A percentile compares a stretch with the other conserved stretches of the same genome.
Evolutionary conservation across 2,329 filamentous ascomycete species (phyloP).

Genomic region (Ophiostoma tasmaniense): DNA sequence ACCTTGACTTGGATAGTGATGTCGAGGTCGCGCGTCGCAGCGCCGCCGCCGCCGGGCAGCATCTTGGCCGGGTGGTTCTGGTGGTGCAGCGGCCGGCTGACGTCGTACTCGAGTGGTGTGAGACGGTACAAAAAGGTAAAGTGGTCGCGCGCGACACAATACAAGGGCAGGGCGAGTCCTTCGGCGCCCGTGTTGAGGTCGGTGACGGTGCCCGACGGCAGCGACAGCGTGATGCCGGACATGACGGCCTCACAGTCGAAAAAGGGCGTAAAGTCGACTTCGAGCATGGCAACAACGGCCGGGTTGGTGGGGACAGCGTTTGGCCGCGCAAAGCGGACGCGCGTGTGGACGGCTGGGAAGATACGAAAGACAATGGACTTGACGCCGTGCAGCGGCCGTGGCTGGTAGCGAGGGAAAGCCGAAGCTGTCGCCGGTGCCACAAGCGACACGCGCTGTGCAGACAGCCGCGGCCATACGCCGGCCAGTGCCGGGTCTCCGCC

Average conservation of each 20-base stretch:
- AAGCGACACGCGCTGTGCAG: conserved; percentile 64
- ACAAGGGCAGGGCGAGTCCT: conserved; percentile 45
- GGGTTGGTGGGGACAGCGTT: conserved; percentile 49
- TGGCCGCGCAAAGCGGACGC: conserved; percentile 62
- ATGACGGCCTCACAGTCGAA: conserved; percentile 59
- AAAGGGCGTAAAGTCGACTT: conserved; percentile 65
- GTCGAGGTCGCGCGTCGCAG: conserved; percentile 41
- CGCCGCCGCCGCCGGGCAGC: neutral
- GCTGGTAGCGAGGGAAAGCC: conserved; percentile 31
- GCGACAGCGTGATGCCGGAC: conserved; percentile 47
- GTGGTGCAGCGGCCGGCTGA: conserved; percentile 28
- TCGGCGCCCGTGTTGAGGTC: conserved; percentile 37
- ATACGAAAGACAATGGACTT: conserved; percentile 55
- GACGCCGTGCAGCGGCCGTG: conserved; percentile 52
- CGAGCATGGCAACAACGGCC: conserved; percentile 60
- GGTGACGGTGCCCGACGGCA: conserved; percentile 51
- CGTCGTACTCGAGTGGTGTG: conserved; percentile 41
- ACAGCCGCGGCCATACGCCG: conserved; percentile 57
- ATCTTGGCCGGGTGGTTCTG: conserved; percentile 4
- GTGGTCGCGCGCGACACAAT: conserved; percentile 64
- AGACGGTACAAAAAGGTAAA: conserved; percentile 66
- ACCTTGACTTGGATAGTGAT: conserved; percentile 55
- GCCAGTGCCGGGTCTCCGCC: conserved; percentile 54
- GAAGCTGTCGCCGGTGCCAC: conserved; percentile 58
- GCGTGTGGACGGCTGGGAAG: conserved; percentile 61